These are phyloP conservation scores for Pleurotus tuber-regium DNA, from an alignment of 768 basidiomycete species.

Conservation along the genomic window DNA sequence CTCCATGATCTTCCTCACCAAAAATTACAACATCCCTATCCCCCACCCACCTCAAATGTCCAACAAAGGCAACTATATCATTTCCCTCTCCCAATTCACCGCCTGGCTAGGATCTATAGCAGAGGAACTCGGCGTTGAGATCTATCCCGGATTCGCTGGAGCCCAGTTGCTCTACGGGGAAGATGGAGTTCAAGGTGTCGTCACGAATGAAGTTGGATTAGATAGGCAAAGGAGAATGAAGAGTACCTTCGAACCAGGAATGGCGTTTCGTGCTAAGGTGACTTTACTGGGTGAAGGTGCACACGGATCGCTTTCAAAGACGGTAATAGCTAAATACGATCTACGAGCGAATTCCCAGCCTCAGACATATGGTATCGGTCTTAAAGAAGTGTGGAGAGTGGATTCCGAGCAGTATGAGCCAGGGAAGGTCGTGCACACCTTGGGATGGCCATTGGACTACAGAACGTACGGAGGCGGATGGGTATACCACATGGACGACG, in stretches of 20 bases:
- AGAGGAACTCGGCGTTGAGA: slow-evolving; percentile 84
- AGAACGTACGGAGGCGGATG: slow-evolving; percentile 91
- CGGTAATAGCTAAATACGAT: slow-evolving; percentile 69
- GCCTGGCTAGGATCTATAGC: slow-evolving; percentile 88
- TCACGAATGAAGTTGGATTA: slow-evolving; percentile 93
- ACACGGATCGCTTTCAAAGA: slow-evolving; percentile 87
- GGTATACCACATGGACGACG: slow-evolving; percentile 94
- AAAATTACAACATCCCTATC: slow-evolving; percentile 66
- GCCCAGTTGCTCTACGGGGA: slow-evolving; percentile 73
- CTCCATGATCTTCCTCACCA: slow-evolving; percentile 83
- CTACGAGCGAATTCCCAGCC: slow-evolving; percentile 70
- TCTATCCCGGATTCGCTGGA: slow-evolving; percentile 97
- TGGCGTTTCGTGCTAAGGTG: slow-evolving; percentile 91
- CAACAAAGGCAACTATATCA: slow-evolving; percentile 90
- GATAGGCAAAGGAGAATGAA: slow-evolving; percentile 75
- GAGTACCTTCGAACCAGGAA: slow-evolving; percentile 90
- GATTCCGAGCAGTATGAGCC: slow-evolving; percentile 59
- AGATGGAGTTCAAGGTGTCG: slow-evolving; percentile 73
- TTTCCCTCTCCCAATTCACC: slow-evolving; percentile 85
- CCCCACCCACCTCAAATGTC: slow-evolving; percentile 98
- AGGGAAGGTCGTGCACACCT: slow-evolving; percentile 85
- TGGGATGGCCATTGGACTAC: slow-evolving; percentile 89
- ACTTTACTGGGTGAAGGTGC: slow-evolving; percentile 94
- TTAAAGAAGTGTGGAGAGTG: slow-evolving; percentile 98
- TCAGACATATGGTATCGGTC: slow-evolving; percentile 94